Evolutionary conservation across 768 basidiomycete species (phyloP), one percentile per base, ranked within the genome.

Genomic region (Suillus placidus): DNA sequence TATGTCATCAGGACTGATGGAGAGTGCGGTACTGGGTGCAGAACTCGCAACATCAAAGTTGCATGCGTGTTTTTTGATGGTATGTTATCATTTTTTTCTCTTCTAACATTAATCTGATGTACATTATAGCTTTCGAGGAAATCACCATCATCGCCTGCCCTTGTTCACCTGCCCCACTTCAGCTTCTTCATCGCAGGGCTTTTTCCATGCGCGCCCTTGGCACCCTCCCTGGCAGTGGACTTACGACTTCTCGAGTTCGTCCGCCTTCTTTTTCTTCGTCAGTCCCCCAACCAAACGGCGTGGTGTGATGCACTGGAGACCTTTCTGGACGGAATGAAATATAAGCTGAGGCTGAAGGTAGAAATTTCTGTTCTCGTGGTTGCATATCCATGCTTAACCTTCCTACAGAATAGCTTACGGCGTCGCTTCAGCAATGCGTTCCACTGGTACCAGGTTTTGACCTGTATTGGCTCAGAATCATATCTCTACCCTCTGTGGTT

Each of bases 171-270:
- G 70, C 69, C 3, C 64, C 71, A 3, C 35, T 37, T 14, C 75
- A 79, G 55, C 73, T 78, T 10, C 58, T 79, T 4, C 34, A 60
- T 47, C 37, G n/a, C 3, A 2, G 74, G n/a, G 72, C 1, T 66
- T 71, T 23, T 79, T 60, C 71, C 78, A 18, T 74, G 71, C 45
- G 66, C 75, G 7, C 79, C 78, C 0, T 20, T 71, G 4, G 62
- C 54, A 0, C 79, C 79, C 8, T 71, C 73, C 12, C 65, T 80
- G 4, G 79, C 76, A 14, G 72, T 80, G 1, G 74, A 78, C 60
- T 37, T 80, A 20, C 66, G 65, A 42, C 67, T 79, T 35, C 62
- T 80, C 12, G 69, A 74, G 38, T 77, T 80, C 6, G 72, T 73
- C 0, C 32, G 52, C 38, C 45, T 66, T 9, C 65, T 79, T 0